Percentiles rank a stretch among this genome's conserved stretches.
phyloP scores from a whole-genome alignment of 1,139 yeast genomes.

The Kazachstania sp. region DNA sequence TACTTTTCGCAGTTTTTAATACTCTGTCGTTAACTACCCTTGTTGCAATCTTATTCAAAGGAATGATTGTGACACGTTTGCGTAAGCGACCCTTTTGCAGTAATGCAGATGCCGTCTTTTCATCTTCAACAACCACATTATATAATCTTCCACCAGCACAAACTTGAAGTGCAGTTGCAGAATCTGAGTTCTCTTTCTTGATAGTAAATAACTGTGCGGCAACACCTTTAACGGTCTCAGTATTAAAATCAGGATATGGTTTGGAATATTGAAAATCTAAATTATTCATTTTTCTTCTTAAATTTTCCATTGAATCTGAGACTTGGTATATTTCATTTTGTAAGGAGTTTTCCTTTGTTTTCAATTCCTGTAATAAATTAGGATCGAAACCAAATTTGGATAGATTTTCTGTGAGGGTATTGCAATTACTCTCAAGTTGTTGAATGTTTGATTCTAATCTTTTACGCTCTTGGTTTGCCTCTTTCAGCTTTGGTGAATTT shows the following conservation, averaged over 20 bases:
- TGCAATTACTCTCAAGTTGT: slow-evolving; percentile 36
- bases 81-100: slow-evolving; percentile 70
- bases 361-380: slow-evolving; percentile 39
- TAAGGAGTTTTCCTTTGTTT: slow-evolving; percentile 35
- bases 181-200: slow-evolving; percentile 47
- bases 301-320: slow-evolving; percentile 44
- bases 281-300: slow-evolving; percentile 61
- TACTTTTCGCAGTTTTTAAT: slow-evolving; percentile 51
- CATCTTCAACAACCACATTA: slow-evolving; percentile 86
- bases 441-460: slow-evolving; percentile 39
- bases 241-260: slow-evolving; percentile 56
- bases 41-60: slow-evolving; percentile 75
- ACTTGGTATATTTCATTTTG: slow-evolving; percentile 37
- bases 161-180: slow-evolving; percentile 80
- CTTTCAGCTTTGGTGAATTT: slow-evolving; percentile 44
- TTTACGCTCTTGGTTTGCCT: slow-evolving; percentile 50
- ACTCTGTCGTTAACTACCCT: slow-evolving; percentile 39
- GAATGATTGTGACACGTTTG: slow-evolving; percentile 85
- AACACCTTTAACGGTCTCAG: slow-evolving; percentile 67
- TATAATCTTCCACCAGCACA: slow-evolving; percentile 91
- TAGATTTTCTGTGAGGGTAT: slow-evolving; percentile 39
- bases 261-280: slow-evolving; percentile 66
- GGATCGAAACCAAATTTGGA: slow-evolving; percentile 55
- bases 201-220: slow-evolving; percentile 79
- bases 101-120: slow-evolving; percentile 72